Evolutionary conservation across 129 eudicot species (phyloP), one percentile per base, ranked within the genome.

Genomic region (Kitagawia praeruptora): DNA sequence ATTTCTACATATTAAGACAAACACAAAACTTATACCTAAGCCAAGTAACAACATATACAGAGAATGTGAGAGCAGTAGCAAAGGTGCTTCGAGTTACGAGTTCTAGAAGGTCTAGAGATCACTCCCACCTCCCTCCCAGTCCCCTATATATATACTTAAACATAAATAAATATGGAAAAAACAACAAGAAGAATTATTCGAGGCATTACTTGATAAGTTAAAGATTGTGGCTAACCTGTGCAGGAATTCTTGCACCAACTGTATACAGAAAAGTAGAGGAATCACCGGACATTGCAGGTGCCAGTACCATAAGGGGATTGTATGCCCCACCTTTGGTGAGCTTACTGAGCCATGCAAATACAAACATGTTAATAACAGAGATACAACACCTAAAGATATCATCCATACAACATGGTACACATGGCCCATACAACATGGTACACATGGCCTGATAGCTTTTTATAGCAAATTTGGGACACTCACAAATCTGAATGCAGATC

Each of bases 171-270:
- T 2, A 53, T 3, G 0, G 0, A 56, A 56, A 54, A n/a, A 21
- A n/a, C n/a, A 54, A 18, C 23, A 53, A 53, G 2, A 54, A 54
- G 66, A 53, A 23, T 23, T 0, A 23, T 6, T 56, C 4, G 31
- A 54, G 64, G 64, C 28, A 54, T 54, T 6, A 21, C 2, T 21
- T 56, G 31, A 56, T 23, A 53, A 56, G 13, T 23, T 56, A 56
- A 8, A 23, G 67, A 58, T 8, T 58, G 67, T n/a, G 67, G 67
- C 34, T 23, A 77, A 93, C 98, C 98, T 93, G 98, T 38, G 87
- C 88, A 48, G 98, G 98, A 51, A 93, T 91, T 84, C 98, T 87
- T 37, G 88, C 88, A 23, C 91, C 96, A 76, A 91, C 40, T 82
- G 88, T 88, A 87, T 89, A 87, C 19, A 93, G 83, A 58, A 93